Percentiles rank a stretch among this genome's conserved stretches.
Evolutionary conservation across 192 early-diverging fungal genomes (phyloP).

Genomic region (Mortierella hygrophila): DNA sequence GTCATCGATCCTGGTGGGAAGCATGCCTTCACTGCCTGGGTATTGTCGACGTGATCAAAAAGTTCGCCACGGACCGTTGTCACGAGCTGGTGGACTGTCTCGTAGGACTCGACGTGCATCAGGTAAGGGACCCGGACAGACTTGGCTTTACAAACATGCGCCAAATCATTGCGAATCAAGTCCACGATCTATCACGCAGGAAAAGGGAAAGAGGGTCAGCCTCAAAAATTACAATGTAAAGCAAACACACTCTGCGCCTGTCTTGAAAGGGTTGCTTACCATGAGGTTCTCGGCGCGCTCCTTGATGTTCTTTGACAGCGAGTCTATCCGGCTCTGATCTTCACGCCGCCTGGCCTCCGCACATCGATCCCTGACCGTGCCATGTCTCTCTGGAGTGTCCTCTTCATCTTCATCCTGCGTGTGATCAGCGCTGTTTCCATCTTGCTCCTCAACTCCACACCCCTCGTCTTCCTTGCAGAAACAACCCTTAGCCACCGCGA

Average conservation of each 20-base stretch:
- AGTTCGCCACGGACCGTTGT: conserved; percentile 83
- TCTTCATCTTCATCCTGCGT: conserved; percentile 52
- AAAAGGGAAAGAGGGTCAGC: neutral
- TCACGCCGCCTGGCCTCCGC: conserved; percentile 42
- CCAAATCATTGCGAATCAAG: conserved; percentile 94
- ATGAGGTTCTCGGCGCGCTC: conserved; percentile 97
- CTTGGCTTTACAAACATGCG: conserved; percentile 73
- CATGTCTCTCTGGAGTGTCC: conserved; percentile 7
- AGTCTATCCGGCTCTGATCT: conserved; percentile 56
- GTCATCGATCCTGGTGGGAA: conserved; percentile 99
- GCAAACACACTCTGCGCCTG: neutral
- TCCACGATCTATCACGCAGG: conserved; percentile 83
- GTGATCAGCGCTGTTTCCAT: conserved; percentile 30
- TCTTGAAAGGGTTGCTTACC: conserved; percentile 60
- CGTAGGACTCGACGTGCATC: conserved; percentile 92
- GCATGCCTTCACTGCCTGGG: conserved; percentile 78
- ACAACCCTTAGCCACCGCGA: conserved; percentile 60
- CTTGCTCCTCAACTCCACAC: conserved; percentile 50
- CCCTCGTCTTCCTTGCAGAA: conserved; percentile 57
- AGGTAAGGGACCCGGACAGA: conserved; percentile 83
- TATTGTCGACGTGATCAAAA: conserved; percentile 67
- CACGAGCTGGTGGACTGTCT: conserved; percentile 94
- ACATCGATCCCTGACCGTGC: conserved; percentile 33
- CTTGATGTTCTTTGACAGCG: conserved; percentile 80
- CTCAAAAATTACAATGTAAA: neutral